Evolutionary conservation across 2,329 filamentous ascomycete genomes (phyloP).

Genomic region (Ophiostoma populinum): DNA sequence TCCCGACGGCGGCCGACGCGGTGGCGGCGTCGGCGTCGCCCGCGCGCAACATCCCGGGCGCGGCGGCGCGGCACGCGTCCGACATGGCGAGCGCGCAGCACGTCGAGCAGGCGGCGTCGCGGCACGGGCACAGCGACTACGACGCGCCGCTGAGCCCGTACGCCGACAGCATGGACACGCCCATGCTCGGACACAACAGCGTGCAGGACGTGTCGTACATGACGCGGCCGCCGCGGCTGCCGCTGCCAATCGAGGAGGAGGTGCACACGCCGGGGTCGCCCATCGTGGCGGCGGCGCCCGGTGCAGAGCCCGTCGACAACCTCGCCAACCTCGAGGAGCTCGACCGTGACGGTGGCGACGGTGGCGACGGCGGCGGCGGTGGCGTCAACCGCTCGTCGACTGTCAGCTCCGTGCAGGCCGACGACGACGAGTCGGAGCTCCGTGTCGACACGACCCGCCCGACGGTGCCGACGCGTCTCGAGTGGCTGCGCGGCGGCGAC

Average conservation of each 20-base stretch:
- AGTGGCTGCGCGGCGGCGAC: slow-evolving; percentile 70
- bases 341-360: slow-evolving; percentile 27
- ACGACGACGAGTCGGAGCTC: slow-evolving; percentile 56
- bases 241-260: slow-evolving; percentile 86
- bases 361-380: no score
- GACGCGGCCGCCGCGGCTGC: slow-evolving; percentile 67
- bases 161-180: slow-evolving; percentile 22
- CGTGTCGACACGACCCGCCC: slow-evolving; percentile 57
- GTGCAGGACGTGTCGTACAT: slow-evolving; percentile 46
- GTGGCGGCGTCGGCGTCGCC: slow-evolving; percentile 9
- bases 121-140: slow-evolving; percentile 13
- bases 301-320: slow-evolving; percentile 27
- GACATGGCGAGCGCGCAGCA: neutral
- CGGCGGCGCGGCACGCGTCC: neutral
- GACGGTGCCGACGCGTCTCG: slow-evolving; percentile 67
- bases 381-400: slow-evolving; percentile 41
- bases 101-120: neutral
- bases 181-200: slow-evolving; percentile 35
- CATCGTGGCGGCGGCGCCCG: slow-evolving; percentile 57
- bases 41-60: slow-evolving; percentile 3
- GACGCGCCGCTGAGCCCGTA: slow-evolving; percentile 16
- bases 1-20: slow-evolving; percentile 7
- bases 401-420: slow-evolving; percentile 37
- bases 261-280: slow-evolving; percentile 79
- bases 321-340: slow-evolving; percentile 28